Conservation (phyloP, 1,284 basidiomycete genomes). For the Takashimella tepidaria region DNA sequence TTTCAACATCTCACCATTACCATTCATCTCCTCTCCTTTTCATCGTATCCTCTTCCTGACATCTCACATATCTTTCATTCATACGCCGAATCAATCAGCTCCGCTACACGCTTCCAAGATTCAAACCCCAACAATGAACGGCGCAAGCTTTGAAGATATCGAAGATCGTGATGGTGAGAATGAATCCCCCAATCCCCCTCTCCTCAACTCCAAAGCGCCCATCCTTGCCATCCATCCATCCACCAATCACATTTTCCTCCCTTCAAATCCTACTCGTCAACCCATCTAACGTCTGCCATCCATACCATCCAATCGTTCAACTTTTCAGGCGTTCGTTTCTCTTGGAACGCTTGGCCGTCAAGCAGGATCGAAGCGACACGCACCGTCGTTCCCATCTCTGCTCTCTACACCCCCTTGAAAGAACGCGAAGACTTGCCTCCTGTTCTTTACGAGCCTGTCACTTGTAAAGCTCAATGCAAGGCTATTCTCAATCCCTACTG, state of each 20-base stretch:
- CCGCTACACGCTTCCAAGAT: neutral
- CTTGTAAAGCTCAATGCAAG: conserved; percentile 95
- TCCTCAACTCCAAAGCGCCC: neutral
- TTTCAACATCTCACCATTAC: conserved; percentile 1
- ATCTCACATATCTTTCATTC: too few species aligned
- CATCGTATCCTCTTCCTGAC: too few species aligned
- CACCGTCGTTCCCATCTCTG: conserved; percentile 95
- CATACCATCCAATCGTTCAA: neutral
- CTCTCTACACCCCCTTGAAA: conserved; percentile 96
- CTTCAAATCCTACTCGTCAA: neutral
- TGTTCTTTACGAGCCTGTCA: conserved; percentile 96
- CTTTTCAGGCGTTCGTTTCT: conserved; percentile 71
- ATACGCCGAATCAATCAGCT: too few species aligned
- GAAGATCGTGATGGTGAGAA: conserved; percentile 60
- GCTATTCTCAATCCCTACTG: conserved; percentile 98
- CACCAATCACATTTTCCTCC: neutral
- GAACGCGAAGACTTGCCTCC: conserved; percentile 91
- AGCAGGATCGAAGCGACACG: conserved; percentile 95
- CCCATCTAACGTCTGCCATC: neutral
- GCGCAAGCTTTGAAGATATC: conserved; percentile 51
- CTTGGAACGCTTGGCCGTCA: conserved; percentile 99
- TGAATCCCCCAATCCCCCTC: neutral
- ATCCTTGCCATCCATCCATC: neutral
- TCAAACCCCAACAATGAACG: conserved; percentile 30
- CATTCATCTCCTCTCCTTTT: neutral